phyloP scores from a whole-genome alignment of 2,329 filamentous ascomycete species.

The Alternaria ethzedia region DNA sequence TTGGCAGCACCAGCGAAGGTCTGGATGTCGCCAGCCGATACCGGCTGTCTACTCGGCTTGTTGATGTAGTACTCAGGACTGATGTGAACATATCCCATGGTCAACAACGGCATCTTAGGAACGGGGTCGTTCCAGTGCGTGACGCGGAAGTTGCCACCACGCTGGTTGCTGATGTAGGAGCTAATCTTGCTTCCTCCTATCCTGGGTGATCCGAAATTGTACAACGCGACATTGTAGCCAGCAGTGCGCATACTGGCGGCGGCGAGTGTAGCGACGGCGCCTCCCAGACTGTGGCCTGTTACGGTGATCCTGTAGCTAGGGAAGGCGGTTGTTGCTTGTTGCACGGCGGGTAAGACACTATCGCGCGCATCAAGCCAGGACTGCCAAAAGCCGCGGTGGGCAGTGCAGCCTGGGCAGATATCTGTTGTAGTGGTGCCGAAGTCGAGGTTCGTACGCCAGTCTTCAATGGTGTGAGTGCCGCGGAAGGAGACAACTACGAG shows the following conservation, averaged over 20 bases:
- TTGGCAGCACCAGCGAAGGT: slow-evolving; percentile 31
- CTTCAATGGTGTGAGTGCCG: slow-evolving; percentile 64
- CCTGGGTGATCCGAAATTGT: slow-evolving; percentile 72
- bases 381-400: slow-evolving; percentile 66
- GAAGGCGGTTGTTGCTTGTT: slow-evolving; percentile 53
- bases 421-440: slow-evolving; percentile 52
- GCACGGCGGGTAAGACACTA: slow-evolving; percentile 54
- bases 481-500: slow-evolving; percentile 66
- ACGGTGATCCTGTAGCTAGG: slow-evolving; percentile 62
- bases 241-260: slow-evolving; percentile 55
- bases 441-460: slow-evolving; percentile 66
- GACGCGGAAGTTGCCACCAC: slow-evolving; percentile 65
- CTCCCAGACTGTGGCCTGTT: slow-evolving; percentile 74
- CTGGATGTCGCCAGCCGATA: slow-evolving; percentile 30
- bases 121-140: slow-evolving; percentile 74
- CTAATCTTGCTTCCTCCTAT: slow-evolving; percentile 67
- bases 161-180: slow-evolving; percentile 62
- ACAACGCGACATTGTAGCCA: slow-evolving; percentile 45
- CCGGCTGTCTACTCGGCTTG: slow-evolving; percentile 24
- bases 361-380: slow-evolving; percentile 63
- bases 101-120: slow-evolving; percentile 67
- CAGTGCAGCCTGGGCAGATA: slow-evolving; percentile 56
- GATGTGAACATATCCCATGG: slow-evolving; percentile 69
- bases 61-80: slow-evolving; percentile 69
- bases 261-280: slow-evolving; percentile 67